phyloP scores from a whole-genome alignment of 345 rosid genomes.

The Corchorus capsularis region DNA sequence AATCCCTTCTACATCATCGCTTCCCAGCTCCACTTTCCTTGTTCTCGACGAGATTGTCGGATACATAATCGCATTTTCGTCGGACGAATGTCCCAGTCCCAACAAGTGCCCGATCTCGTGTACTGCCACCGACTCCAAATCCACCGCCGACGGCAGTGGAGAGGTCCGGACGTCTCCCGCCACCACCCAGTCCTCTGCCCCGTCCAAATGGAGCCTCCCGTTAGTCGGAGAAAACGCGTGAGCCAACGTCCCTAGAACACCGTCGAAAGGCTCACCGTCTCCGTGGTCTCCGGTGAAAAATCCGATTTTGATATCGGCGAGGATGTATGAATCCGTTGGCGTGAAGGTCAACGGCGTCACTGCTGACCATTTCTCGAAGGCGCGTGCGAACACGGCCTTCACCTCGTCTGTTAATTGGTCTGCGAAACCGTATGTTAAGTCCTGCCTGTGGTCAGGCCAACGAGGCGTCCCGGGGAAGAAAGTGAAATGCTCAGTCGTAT shows the following conservation, averaged over 20 bases:
- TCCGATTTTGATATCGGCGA: constrained; percentile 70
- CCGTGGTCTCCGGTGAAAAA: constrained; percentile 84
- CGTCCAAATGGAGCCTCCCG: constrained; percentile 80
- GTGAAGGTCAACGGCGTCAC: constrained; percentile 73
- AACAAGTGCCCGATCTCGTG: constrained; percentile 96
- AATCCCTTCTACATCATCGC: constrained; percentile 71
- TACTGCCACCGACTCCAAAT: constrained; percentile 87
- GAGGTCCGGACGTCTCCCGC: constrained; percentile 43
- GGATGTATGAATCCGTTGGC: constrained; percentile 22
- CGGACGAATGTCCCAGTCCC: constrained; percentile 91
- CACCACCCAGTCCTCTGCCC: constrained; percentile 72
- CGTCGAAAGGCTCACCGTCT: constrained; percentile 94
- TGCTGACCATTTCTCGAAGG: constrained; percentile 71
- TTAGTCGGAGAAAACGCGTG: constrained; percentile 91
- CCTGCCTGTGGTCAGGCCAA: constrained; percentile 57
- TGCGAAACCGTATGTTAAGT: constrained; percentile 66
- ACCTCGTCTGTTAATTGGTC: constrained; percentile 47
- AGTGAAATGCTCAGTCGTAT: constrained; percentile 59
- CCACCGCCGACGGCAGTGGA: constrained; percentile 52
- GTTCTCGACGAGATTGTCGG: constrained; percentile 68
- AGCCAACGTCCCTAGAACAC: constrained; percentile 79
- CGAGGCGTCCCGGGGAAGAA: constrained; percentile 71
- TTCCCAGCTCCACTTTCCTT: constrained; percentile 59
- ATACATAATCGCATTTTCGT: constrained; percentile 74
- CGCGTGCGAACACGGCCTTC: constrained; percentile 64